Evolutionary conservation across 2,329 filamentous ascomycete genomes (phyloP).

Genomic region (Arthrocladium fulminans): DNA sequence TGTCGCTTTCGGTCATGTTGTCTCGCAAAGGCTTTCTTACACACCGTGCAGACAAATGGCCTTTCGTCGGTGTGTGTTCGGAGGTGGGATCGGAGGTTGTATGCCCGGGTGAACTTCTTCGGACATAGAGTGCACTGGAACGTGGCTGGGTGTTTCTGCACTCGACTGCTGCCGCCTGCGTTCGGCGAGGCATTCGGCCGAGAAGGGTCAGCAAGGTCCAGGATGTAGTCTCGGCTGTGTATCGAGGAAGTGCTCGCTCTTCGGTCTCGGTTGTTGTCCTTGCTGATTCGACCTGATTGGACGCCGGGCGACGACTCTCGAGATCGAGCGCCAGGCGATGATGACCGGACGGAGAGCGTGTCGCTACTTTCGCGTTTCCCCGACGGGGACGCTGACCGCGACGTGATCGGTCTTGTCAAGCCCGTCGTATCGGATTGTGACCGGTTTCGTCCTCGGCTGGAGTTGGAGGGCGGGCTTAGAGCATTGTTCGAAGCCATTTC

Average conservation of each 20-base stretch:
- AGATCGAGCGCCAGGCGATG: conserved; percentile 36
- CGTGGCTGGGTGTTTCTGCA: conserved; percentile 93
- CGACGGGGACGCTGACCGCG: conserved; percentile 18
- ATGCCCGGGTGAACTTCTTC: conserved; percentile 91
- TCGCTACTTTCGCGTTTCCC: conserved; percentile 17
- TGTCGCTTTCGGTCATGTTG: conserved; percentile 97
- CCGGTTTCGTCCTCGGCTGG: conserved; percentile 41
- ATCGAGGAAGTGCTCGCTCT: conserved; percentile 40
- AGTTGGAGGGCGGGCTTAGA: conserved; percentile 65
- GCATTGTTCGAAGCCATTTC: conserved; percentile 59
- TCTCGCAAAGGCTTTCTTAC: conserved; percentile 91
- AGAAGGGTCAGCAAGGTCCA: conserved; percentile 81
- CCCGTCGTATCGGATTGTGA: conserved; percentile 48
- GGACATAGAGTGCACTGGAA: conserved; percentile 92
- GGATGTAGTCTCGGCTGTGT: conserved; percentile 60
- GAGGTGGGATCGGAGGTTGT: conserved; percentile 90
- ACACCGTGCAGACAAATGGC: conserved; percentile 94
- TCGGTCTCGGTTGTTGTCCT: conserved; percentile 24
- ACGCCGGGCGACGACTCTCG: conserved; percentile 32
- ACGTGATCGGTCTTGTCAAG: conserved; percentile 26
- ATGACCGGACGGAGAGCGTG: conserved; percentile 31
- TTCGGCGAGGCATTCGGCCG: conserved; percentile 59
- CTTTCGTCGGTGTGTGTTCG: conserved; percentile 95
- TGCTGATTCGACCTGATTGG: conserved; percentile 25
- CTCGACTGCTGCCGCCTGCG: conserved; percentile 59